Evolutionary conservation across 75 land plant species (phyloP), one percentile per base, ranked within the genome.

Genomic region (Pseudotsuga menziesii): DNA sequence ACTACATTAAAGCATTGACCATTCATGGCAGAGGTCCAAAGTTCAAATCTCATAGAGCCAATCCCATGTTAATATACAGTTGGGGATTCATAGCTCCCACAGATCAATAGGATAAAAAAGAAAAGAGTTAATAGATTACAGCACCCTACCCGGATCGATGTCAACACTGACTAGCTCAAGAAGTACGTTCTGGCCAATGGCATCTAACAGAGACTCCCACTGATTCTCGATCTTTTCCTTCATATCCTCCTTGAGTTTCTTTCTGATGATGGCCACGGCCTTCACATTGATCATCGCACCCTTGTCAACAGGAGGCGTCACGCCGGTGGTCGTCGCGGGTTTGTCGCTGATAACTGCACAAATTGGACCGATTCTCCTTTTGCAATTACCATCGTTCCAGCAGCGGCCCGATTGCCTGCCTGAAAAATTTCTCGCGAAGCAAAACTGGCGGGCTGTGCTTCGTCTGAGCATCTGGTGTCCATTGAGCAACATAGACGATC

Each of bases 81-180:
- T 48, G 54, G 54, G 9, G 12, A 8, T 48, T 48, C 54, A 48
- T 48, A 48, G 11, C 12, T 48, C 54, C 11, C 12, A 48, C 54
- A 48, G 54, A 48, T 48, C 0, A 48, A 48, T 0, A 29, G 1
- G 32, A 29, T 0, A 29, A 29, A 29, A 29, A 0, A 1, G 1
- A 29, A 29, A 29, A 1, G 32, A 29, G 1, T 29, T 29, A 15
- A 15, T 16, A 16, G 72, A 25, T 29, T 14, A 16, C 5, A 29
- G 72, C 17, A 29, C 73, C 82, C 63, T 15, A 91, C 98, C 86
- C 20, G 94, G 91, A 85, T 96, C 98, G 54, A 91, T 75, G 8
- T 87, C 85, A 56, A 82, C 83, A 82, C 98, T 94, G 58, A 94
- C 89, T 60, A 96, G 91, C 82, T 90, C 91, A 76, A 96, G 75